Conservation (phyloP, 2,329 filamentous ascomycete species). For the Westerdykella sp. region DNA sequence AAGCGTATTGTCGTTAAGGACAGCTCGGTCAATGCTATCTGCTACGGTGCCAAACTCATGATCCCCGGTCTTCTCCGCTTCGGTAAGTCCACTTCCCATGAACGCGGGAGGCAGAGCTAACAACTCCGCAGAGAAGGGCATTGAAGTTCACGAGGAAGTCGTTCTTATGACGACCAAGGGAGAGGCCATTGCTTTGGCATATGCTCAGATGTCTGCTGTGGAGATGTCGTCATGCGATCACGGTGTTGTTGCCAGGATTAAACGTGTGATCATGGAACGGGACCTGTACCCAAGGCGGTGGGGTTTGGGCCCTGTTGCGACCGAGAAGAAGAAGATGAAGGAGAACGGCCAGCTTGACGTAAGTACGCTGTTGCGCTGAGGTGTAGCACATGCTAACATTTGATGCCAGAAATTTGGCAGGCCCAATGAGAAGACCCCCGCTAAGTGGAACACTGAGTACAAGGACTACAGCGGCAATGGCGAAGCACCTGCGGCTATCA, state of each 20-base stretch:
- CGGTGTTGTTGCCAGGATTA: constrained; percentile 96
- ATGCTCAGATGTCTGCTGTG: constrained; percentile 96
- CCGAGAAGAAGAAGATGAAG: constrained; percentile 99
- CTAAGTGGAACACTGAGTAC: constrained; percentile 89
- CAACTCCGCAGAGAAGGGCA: constrained; percentile 62
- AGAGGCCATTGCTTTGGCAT: constrained; percentile 92
- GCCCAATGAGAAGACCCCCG: constrained; percentile 84
- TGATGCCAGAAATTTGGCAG: constrained; percentile 72
- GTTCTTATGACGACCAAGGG: constrained; percentile 99
- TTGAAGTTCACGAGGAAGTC: constrained; percentile 93
- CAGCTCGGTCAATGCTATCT: constrained; percentile 91
- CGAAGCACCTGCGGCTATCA: constrained; percentile 10
- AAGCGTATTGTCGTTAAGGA: constrained; percentile 98
- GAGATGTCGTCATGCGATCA: constrained; percentile 97
- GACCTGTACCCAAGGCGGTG: constrained; percentile 95
- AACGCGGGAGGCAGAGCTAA: constrained; percentile 1
- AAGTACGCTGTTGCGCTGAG: constrained; percentile 25
- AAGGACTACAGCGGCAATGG: constrained; percentile 59
- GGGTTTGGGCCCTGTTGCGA: constrained; percentile 87
- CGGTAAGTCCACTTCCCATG: constrained; percentile 49
- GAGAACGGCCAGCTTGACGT: constrained; percentile 91
- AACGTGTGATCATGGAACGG: constrained; percentile 99
- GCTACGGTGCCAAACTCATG: constrained; percentile 99
- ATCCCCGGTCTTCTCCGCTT: constrained; percentile 91
- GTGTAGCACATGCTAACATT: constrained; percentile 30